Evolutionary conservation across 2,329 filamentous ascomycete species (phyloP), one percentile per base, ranked within the genome.

Genomic region (Ascosphaera pollenicola): DNA sequence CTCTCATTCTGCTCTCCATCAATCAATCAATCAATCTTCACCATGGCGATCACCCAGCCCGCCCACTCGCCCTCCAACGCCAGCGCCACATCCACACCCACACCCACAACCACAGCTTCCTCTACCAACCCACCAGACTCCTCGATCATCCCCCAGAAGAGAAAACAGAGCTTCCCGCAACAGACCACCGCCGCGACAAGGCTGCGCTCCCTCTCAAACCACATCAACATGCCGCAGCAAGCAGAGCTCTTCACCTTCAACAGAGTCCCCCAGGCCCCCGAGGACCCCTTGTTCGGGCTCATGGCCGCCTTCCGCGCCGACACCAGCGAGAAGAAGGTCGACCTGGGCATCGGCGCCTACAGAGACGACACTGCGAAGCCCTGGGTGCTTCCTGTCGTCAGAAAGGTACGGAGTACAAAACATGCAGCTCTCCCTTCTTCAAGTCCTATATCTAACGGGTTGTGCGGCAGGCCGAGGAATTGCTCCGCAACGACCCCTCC

Each of bases 301-400:
- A 84, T 87, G 71, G 73, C 78, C 45, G 84, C 82, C 44, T 98
- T 77, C 67, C 75, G 75, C 53, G 79, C 78, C 45, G 89, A 98
- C 54, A 62, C 70, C 15, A 68, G 64, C 41, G 58, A 68, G 42
- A 73, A 81, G 59, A 98, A 98, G 65, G 79, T 98, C 47, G 89
- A 98, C 62, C 62, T 98, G 60, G 85, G 89, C 56, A 71, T 95
- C 63, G 89, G 89, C 49, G 89, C 89, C 42, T 98, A 98, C 63
- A 72, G 89, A 56, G 89, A 93, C 54, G 69, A 95, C 63, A 78
- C 85, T 55, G 87, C 84, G 44, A 95, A 95, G 66, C 89, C 89
- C 2, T 98, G 89, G 89, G 75, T 98, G 44, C 63, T 98, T 45
- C 87, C 89, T 16, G 87, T 95, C 2, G 87, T 95, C 44, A 91